These are phyloP conservation scores for Xylaria nigripes DNA, from an alignment of 495 filamentous ascomycete species.

Conservation along the genomic window DNA sequence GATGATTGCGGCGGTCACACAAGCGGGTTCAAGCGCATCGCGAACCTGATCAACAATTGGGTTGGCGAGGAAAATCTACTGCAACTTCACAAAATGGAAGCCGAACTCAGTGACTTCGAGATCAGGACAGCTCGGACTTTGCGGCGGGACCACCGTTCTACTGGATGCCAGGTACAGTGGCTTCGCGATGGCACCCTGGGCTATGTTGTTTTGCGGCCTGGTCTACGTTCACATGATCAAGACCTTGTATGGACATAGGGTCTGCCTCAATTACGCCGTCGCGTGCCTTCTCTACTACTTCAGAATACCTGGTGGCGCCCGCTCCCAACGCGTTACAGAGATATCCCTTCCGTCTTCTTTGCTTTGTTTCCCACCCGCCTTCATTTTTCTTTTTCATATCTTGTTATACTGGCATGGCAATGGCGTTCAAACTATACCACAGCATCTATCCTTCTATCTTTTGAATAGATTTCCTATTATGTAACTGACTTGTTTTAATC, in stretches of 20 bases:
- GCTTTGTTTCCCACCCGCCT: neutral
- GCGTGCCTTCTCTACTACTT: neutral
- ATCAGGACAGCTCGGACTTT: slow-evolving; percentile 7
- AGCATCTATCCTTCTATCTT: slow-evolving; percentile 1
- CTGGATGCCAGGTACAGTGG: slow-evolving; percentile 13
- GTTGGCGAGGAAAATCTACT: slow-evolving; percentile 39
- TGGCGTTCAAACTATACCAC: slow-evolving; percentile 12
- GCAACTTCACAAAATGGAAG: slow-evolving; percentile 44
- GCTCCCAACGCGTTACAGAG: neutral
- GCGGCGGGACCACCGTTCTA: neutral
- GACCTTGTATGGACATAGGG: neutral
- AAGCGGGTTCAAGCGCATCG: slow-evolving; percentile 42
- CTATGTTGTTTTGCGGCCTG: slow-evolving; percentile 4
- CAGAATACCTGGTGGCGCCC: neutral
- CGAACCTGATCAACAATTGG: slow-evolving; percentile 45
- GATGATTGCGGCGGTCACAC: slow-evolving; percentile 45
- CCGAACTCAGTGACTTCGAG: slow-evolving; percentile 42
- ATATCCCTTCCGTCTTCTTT: neutral
- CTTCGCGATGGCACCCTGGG: slow-evolving; percentile 10
- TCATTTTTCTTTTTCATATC: neutral
- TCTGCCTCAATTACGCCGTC: neutral
- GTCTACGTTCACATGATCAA: slow-evolving; percentile 4
- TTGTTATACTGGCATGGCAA: slow-evolving; percentile 8
- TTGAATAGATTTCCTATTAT: slow-evolving; percentile 2
- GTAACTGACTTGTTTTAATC: neutral